Percentiles rank a stretch among this genome's conserved stretches.
These are phyloP conservation scores for Paraphoma chrysanthemicola DNA, from an alignment of 2,329 filamentous ascomycete genomes.

Conservation along the genomic window DNA sequence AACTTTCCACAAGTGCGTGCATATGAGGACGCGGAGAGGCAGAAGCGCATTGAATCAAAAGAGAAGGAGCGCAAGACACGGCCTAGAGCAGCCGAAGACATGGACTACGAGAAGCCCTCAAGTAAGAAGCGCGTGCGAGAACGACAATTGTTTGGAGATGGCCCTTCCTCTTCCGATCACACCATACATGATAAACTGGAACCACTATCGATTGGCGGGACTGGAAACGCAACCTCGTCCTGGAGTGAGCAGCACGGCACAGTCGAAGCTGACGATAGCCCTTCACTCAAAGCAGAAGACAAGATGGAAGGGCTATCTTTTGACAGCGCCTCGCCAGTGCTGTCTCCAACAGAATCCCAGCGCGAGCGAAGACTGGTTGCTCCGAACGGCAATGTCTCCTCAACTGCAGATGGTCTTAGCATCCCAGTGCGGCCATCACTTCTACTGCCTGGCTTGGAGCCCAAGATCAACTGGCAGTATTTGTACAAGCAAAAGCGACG, in stretches of 20 bases:
- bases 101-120: conserved; percentile 57
- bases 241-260: conserved; percentile 58
- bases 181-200: conserved; percentile 28
- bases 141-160: conserved; percentile 52
- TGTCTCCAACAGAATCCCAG: conserved; percentile 21
- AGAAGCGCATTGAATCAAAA: conserved; percentile 44
- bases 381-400: conserved; percentile 13
- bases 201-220: conserved; percentile 24
- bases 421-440: conserved; percentile 42
- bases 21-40: conserved; percentile 67
- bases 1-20: conserved; percentile 67
- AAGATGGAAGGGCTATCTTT: conserved; percentile 49
- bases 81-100: conserved; percentile 53
- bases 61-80: conserved; percentile 55
- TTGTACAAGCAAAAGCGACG: conserved; percentile 86
- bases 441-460: conserved; percentile 47
- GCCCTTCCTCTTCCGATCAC: conserved; percentile 27
- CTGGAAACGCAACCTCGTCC: conserved; percentile 18
- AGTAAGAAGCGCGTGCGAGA: conserved; percentile 60
- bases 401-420: not conserved
- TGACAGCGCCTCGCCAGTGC: conserved; percentile 23
- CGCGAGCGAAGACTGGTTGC: conserved; percentile 24
- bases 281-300: conserved; percentile 36
- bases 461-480: conserved; percentile 88
- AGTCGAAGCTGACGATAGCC: conserved; percentile 55